phyloP scores from a whole-genome alignment of 768 basidiomycete genomes.

The Collybia sordida region DNA sequence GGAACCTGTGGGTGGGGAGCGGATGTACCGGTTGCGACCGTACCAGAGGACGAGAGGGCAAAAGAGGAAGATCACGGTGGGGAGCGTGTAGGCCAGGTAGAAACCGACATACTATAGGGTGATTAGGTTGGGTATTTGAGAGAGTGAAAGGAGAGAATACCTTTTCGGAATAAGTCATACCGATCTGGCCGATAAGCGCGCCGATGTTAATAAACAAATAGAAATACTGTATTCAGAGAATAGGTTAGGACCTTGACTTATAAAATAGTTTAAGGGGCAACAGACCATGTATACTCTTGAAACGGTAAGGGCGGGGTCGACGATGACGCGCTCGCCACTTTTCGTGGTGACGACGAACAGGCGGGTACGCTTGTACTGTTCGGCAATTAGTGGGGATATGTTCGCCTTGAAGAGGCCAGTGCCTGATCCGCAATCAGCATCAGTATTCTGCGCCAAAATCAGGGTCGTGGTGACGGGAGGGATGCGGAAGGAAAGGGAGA shows the following conservation, averaged over 20 bases:
- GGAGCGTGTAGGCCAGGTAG: constrained; percentile 65
- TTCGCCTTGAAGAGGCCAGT: constrained; percentile 77
- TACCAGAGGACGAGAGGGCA: constrained; percentile 59
- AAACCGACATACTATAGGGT: constrained; percentile 55
- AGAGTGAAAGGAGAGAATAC: constrained; percentile 27
- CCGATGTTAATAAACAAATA: constrained; percentile 77
- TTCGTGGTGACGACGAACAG: constrained; percentile 49
- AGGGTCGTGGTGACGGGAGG: not conserved
- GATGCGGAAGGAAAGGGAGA: constrained; percentile 8
- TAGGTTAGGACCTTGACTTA: no score
- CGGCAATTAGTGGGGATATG: constrained; percentile 75
- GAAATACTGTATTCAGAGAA: constrained; percentile 44
- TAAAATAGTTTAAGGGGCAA: not conserved
- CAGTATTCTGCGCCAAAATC: not conserved
- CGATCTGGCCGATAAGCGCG: constrained; percentile 64
- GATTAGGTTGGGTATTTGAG: no score
- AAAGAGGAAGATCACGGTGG: constrained; percentile 58
- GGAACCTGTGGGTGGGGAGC: constrained; percentile 63
- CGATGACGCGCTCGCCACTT: constrained; percentile 68
- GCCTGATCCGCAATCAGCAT: constrained; percentile 26
- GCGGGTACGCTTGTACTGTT: constrained; percentile 62
- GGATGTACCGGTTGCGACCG: constrained; percentile 54
- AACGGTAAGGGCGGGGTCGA: constrained; percentile 70
- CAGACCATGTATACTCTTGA: constrained; percentile 71
- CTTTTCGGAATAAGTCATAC: constrained; percentile 69